Evolutionary conservation across 2,329 filamentous ascomycete genomes (phyloP).

Genomic region (Fusarium decemcellulare): DNA sequence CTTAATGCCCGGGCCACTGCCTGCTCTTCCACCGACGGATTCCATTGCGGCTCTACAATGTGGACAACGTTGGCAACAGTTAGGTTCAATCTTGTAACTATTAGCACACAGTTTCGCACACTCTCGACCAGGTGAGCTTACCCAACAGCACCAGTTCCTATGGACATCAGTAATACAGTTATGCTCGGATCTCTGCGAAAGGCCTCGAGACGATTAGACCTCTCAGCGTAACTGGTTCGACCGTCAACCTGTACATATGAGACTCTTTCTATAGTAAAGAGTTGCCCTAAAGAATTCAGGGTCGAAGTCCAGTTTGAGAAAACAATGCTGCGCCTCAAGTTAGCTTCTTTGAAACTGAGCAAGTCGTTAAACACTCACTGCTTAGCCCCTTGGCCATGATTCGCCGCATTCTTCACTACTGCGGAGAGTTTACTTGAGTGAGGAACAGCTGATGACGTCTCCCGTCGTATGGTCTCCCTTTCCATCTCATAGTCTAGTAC

Average conservation of each 20-base stretch:
- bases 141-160: conserved; percentile 25
- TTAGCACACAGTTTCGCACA: neutral
- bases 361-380: conserved; percentile 1
- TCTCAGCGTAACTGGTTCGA: conserved; percentile 3
- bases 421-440: conserved; percentile 19
- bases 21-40: conserved; percentile 25
- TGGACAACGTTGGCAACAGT: conserved; percentile 17
- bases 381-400: neutral
- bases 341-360: neutral
- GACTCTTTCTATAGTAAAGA: neutral
- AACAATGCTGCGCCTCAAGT: conserved; percentile 6
- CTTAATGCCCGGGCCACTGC: conserved; percentile 17
- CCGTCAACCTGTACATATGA: conserved; percentile 8
- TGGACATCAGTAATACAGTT: conserved; percentile 17
- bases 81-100: conserved; percentile 6
- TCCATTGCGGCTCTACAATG: conserved; percentile 33
- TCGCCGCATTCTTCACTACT: conserved; percentile 9
- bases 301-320: conserved; percentile 29
- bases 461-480: too few relatives aligned
- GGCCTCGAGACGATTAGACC: neutral
- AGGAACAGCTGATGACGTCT: too few relatives aligned
- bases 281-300: conserved; percentile 1
- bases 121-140: neutral
- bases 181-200: conserved; percentile 7
- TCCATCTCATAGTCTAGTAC: neutral